These are phyloP conservation scores for Durotheca rogersii DNA, from an alignment of 495 filamentous ascomycete genomes.

Conservation along the genomic window DNA sequence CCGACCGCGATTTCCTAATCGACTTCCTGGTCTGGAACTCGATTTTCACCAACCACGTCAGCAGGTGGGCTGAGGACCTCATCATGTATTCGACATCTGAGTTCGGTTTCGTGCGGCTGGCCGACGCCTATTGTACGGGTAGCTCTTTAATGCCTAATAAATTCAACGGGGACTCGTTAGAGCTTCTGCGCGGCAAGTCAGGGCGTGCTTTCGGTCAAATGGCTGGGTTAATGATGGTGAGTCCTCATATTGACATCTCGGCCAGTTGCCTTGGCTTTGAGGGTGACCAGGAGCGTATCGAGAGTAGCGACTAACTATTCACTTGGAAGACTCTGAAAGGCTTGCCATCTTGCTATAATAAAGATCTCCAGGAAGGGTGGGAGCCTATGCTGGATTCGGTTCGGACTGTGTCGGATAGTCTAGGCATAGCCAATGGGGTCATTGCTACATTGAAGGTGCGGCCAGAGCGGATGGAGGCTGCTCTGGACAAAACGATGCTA, in stretches of 20 bases:
- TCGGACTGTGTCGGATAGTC: constrained; percentile 81
- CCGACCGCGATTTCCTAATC: too few species aligned
- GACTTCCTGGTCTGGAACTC: too few species aligned
- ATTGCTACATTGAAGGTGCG: constrained; percentile 68
- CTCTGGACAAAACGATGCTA: constrained; percentile 67
- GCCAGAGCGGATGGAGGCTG: constrained; percentile 74
- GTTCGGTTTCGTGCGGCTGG: too few species aligned
- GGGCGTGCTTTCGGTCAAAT: constrained; percentile 86
- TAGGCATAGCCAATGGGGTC: constrained; percentile 85
- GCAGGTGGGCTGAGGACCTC: too few species aligned
- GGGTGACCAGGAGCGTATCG: too few species aligned
- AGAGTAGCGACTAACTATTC: too few species aligned
- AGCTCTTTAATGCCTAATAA: constrained; percentile 92
- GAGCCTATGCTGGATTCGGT: constrained; percentile 86
- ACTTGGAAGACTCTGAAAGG: constrained; percentile 91
- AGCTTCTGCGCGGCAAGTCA: constrained; percentile 84
- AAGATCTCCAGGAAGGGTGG: constrained; percentile 88
- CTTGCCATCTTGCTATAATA: constrained; percentile 90
- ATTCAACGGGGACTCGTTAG: constrained; percentile 74
- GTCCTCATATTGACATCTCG: too few species aligned
- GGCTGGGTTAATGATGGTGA: constrained; percentile 82
- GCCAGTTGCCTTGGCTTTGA: too few species aligned
- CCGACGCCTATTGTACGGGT: too few species aligned
- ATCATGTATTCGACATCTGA: too few species aligned
- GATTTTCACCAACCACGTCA: too few species aligned